Evolutionary conservation across 768 basidiomycete genomes (phyloP), one percentile per base, ranked within the genome.

Genomic region (Suillus lakei): DNA sequence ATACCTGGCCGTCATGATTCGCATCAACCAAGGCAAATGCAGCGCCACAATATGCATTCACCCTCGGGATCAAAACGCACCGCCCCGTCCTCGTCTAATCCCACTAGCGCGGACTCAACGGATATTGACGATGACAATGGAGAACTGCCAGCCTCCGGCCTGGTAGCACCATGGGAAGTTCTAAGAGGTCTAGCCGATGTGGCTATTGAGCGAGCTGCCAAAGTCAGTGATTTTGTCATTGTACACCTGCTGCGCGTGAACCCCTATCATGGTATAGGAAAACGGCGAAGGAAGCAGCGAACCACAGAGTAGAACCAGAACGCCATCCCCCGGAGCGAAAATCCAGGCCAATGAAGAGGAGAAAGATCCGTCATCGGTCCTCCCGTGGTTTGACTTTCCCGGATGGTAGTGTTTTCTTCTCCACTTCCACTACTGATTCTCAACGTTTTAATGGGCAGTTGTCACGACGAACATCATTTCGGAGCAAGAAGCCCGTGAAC

Each of bases 81-180:
- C 36, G 85, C 86, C 39, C 85, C 86, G 15, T 79, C 84, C 4
- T 83, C 87, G 16, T 92, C 92, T 2, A 88, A 86, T 69, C 85
- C 88, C 66, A 88, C 89, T 10, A 93, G 91, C 67, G 88, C 91
- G 13, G 88, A 94, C 76, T 93, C 93, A 1, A 91, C 92, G 43
- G 93, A 94, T 72, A 76, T 87, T n/a, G 94, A 95, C 59, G 92
- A 93, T 56, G 92, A 91, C 50, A 86, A 86, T 64, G 90, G 91
- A 21, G 93, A 91, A 73, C 78, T 95, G 16, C 93, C 94, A 1
- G 90, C 91, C 43, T 86, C 85, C 46, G 92, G 94, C 56, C 85
- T 95, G 55, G 88, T 93, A 62, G 93, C 93, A 10, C 94, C 94
- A 59, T 92, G 91, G 89, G 92, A 93, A 78, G 93, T 94, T 48